Base-by-base conservation (phyloP, 2,329 filamentous ascomycete genomes). In the Phialemoniopsis sp. region DNA sequence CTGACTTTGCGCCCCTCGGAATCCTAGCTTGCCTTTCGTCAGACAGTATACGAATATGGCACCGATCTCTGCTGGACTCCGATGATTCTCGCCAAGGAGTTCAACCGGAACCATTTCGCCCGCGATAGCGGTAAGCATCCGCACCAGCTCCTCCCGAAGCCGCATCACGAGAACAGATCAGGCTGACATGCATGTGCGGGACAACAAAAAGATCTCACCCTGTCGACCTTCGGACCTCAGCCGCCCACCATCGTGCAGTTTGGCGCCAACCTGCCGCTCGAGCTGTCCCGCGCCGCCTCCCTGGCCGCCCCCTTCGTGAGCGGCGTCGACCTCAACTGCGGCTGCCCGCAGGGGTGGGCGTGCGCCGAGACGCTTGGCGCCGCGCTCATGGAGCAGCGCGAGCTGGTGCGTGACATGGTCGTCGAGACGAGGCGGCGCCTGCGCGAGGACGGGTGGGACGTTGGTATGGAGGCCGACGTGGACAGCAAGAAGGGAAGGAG, bases 331-430 rank as follows among this genome's bases (percentile, higher is more conserved):
- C 66, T 87, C 31, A 87, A 87, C 62, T 87, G 83, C 57, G 83
- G 83, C 10, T 87, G 83, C 52, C 83, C 83, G 8, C 83, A 87
- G 59, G 76, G 76, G 6, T 87, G 83, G 83, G 82, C 83, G 0
- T 83, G 83, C 51, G 76, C 80, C 32, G 79, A 82, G 56, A 77
- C 69, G 2, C 67, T 87, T 4, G 83, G 83, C 5, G 83, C 82
- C 5, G 79, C 79, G n/a, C 64, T 87, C 28, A 86, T 87, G 81
- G 70, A 78, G 33, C 64, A 70, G 36, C 73, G 80, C 8, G 76
- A 80, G 47, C 66, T 83, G 4, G 82, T 87, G n/a, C 70, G 76
- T 4, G 73, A 78, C 43, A 84, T 87, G 70, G 73, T 86, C 0
- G 54, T 69, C 19, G 73, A 73, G 42, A 78, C 78, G 14, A 74